Evolutionary conservation across 345 rosid genomes (phyloP), one percentile per base, ranked within the genome.

Genomic region (Aethionema arabicum): DNA sequence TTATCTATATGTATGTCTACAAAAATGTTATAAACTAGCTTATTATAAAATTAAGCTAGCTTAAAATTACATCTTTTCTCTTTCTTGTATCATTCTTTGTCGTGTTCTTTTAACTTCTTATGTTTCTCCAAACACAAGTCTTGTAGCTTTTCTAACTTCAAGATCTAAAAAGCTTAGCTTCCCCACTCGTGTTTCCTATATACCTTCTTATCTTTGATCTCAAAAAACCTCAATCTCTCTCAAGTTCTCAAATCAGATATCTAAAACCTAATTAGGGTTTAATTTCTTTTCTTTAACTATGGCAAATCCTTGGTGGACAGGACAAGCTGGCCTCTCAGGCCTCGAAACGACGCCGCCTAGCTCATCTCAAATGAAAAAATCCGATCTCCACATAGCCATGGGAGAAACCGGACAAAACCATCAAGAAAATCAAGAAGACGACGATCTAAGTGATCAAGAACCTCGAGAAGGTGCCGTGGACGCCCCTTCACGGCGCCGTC

Each of bases 221-320:
- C 1, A 21, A 21, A 21, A 21, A 21, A 21, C 2, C 1, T 21
- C 27, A 21, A 21, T 21, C 27, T 21, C 2, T 21, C 1, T 21
- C 27, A 21, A 21, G 27, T 21, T 21, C 27, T 21, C 27, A 1
- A 2, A 21, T 1, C 27, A 21, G n/a, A 16, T 13, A 29, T 29
- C 12, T n/a, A 21, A 21, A 21, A 21, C 27, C 27, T 21, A 21
- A 1, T 21, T 21, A 57, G 63, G 62, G 61, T 48, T 50, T n/a
- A n/a, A n/a, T n/a, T 27, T 61, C 43, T 21, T 21, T 1, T 21
- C 1, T 21, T 21, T 21, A 52, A 39, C 39, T 65, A 82, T 87
- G 95, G 91, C 95, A 38, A 87, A 85, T 67, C 91, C 63, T 55
- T 80, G 88, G 90, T 84, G 90, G 90, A 65, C 84, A 9, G 86